These are phyloP conservation scores for Lophiostoma macrostomum DNA, from an alignment of 495 filamentous ascomycete genomes.

Conservation along the genomic window DNA sequence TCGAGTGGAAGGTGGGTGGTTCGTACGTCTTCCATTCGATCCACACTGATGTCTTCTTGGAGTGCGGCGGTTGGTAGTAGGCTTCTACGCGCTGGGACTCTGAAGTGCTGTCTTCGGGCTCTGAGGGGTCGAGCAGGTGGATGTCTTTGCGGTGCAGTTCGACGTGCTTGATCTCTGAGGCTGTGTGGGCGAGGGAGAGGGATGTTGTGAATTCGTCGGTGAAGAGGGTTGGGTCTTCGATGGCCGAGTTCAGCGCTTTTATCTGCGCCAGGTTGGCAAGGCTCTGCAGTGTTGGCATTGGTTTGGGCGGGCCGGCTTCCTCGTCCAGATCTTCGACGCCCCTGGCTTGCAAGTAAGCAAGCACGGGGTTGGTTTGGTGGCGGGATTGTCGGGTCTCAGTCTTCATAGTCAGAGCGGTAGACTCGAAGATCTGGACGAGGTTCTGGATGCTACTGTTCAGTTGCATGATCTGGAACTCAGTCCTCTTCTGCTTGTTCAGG, in stretches of 20 bases:
- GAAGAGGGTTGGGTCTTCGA: conserved; percentile 18
- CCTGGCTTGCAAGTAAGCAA: conserved; percentile 21
- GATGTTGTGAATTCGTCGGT: conserved; percentile 30
- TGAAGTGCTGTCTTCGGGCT: conserved; percentile 16
- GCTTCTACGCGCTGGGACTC: conserved; percentile 32
- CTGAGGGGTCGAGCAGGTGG: conserved; percentile 16
- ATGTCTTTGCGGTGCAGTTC: conserved; percentile 26
- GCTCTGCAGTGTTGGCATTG: conserved; percentile 18
- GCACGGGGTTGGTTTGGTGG: conserved; percentile 19
- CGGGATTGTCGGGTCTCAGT: neutral
- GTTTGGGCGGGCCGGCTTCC: neutral
- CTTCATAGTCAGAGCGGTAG: conserved; percentile 16
- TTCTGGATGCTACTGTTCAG: conserved; percentile 34
- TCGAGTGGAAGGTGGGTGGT: conserved; percentile 18
- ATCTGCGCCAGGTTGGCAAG: conserved; percentile 32
- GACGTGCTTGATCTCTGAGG: conserved; percentile 26
- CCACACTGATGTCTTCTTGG: conserved; percentile 28
- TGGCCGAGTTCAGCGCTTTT: conserved; percentile 33
- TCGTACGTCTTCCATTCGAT: conserved; percentile 37
- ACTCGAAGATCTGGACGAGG: conserved; percentile 34
- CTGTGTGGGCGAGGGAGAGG: conserved; percentile 19
- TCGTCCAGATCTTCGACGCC: conserved; percentile 24
- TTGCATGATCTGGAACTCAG: conserved; percentile 38
- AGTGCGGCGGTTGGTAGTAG: conserved; percentile 20
- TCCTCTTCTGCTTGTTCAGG: conserved; percentile 30